Conservation (phyloP, 768 basidiomycete genomes). For the Pholiota microspora region DNA sequence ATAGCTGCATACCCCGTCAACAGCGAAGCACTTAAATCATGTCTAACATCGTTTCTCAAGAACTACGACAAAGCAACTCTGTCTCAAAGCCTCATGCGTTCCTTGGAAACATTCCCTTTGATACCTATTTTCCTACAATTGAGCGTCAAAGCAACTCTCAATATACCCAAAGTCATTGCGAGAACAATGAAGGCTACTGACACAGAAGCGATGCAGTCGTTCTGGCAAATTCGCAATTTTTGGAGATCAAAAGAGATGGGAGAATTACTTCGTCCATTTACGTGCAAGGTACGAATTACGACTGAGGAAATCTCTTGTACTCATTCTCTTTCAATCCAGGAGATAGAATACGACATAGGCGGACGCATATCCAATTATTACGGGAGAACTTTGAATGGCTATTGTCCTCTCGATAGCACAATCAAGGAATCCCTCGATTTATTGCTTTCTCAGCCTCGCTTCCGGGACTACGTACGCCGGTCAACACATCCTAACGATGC, state of each 20-base stretch:
- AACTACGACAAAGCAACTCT: background rate
- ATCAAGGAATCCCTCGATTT: background rate
- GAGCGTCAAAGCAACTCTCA: background rate
- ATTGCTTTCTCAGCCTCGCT: background rate
- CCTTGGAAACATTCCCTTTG: background rate
- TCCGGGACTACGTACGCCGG: constrained; percentile 2
- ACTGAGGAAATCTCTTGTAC: background rate
- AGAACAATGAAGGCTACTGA: background rate
- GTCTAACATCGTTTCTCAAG: background rate
- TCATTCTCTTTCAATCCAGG: background rate
- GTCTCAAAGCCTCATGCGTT: background rate
- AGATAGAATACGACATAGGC: background rate
- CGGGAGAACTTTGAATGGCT: background rate
- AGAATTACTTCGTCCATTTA: constrained; percentile 1
- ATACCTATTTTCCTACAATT: background rate
- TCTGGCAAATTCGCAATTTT: background rate
- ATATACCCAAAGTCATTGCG: background rate
- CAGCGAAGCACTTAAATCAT: background rate
- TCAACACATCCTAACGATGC: background rate
- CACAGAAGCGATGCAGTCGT: background rate
- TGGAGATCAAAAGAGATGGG: constrained; percentile 5
- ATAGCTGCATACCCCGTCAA: background rate
- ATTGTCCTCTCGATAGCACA: background rate
- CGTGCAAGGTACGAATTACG: background rate
- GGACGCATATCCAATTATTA: background rate